Base-by-base conservation (phyloP, 106 monocot species). In the Apostasia shenzhenica region DNA sequence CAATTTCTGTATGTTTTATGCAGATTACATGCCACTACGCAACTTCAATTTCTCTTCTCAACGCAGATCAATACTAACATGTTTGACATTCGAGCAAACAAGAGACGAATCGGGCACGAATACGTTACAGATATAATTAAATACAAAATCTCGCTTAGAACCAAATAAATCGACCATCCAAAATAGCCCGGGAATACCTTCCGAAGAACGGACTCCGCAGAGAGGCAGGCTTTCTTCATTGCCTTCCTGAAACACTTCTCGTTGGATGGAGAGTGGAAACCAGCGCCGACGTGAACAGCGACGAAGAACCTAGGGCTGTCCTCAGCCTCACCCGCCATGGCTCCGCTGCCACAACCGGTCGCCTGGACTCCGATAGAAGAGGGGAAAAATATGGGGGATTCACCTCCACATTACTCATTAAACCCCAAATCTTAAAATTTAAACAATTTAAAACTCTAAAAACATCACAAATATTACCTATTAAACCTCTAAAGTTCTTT, bases 221-320 rank as follows among this genome's bases (percentile, higher is more conserved):
- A 86, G 71, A 89, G 81, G 75, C 92, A 89, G 14, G 97, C 92
- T 41, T 79, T 80, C 72, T 85, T 92, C 81, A 97, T 92, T 69
- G 72, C 83, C 63, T 77, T 74, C 48, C 78, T 64, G 75, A 77
- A 92, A 55, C 79, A 75, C 55, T 74, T 83, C 63, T 97, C 97
- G 78, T 89, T 97, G 5, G 89, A 68, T 51, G 80, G 87, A 6
- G 89, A 67, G 70, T 97, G 97, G 79, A 82, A 97, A 38, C 97
- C 97, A 0, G 92, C 97, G 1, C 97, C 97, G n/a, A 87, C 97
- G 66, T 97, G 97, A 37, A 97, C 92, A 0, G 97, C 92, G 3
- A 97, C 79, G 77, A 97, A 92, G 77, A 89, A 97, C 49, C 84
- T 81, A 66, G 70, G 70, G 62, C 67, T 75, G 65, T 51, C 77